Percentiles rank a stretch among this genome's conserved stretches.
These are phyloP conservation scores for Ceratocystis papillata DNA, from an alignment of 2,329 filamentous ascomycete species.

Conservation along the genomic window DNA sequence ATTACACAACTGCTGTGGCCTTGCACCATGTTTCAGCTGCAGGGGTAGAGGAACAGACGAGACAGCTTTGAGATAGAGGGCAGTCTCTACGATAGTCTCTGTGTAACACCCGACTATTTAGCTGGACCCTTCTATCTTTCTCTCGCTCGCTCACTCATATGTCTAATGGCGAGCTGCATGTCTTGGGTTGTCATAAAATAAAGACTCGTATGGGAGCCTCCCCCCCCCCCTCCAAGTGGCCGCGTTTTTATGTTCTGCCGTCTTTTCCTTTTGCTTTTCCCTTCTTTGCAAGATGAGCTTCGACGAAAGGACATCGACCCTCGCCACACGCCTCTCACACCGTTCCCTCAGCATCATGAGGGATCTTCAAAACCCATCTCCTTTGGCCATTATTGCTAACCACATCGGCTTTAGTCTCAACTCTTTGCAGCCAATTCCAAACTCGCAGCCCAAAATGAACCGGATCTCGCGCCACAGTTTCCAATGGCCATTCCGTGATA, in stretches of 20 bases:
- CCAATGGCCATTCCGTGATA: constrained; percentile 25
- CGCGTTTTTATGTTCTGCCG: not conserved
- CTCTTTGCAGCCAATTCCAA: constrained; percentile 14
- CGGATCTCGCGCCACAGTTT: constrained; percentile 18
- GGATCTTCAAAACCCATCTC: constrained; percentile 7
- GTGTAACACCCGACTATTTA: not conserved
- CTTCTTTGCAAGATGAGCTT: not conserved
- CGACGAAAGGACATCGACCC: not conserved
- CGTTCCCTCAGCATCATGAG: constrained; percentile 9
- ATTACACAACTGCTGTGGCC: constrained; percentile 11
- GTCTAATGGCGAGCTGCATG: constrained; percentile 10
- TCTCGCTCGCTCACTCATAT: not conserved
- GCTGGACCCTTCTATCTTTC: not conserved
- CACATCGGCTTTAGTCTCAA: constrained; percentile 15
- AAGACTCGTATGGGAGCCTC: not conserved
- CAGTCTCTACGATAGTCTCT: not conserved
- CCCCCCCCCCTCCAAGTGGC: not conserved
- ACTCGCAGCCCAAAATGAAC: constrained; percentile 11
- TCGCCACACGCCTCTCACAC: not conserved
- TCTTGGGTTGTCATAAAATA: constrained; percentile 3
- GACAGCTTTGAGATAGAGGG: not conserved
- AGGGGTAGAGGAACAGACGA: constrained; percentile 12
- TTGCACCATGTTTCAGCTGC: constrained; percentile 16
- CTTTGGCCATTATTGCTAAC: constrained; percentile 18
- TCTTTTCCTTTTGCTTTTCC: not conserved